Evolutionary conservation across 768 basidiomycete species (phyloP).

Genomic region (Termitomyces sp.): DNA sequence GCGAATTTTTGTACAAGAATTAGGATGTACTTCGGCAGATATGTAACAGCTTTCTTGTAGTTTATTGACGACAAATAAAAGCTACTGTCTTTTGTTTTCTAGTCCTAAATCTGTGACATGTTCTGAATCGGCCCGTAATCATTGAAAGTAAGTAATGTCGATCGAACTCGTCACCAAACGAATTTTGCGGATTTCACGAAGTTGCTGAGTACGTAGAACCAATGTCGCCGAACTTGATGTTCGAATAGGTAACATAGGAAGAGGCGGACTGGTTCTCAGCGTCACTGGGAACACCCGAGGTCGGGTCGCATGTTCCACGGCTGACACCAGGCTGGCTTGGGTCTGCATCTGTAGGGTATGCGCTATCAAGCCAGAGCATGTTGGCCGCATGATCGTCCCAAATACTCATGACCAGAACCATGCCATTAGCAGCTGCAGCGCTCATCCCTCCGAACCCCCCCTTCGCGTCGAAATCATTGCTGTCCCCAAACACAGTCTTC

Average conservation of each 20-base stretch:
- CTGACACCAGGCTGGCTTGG: neutral
- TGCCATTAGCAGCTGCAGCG: slow-evolving; percentile 30
- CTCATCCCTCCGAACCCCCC: slow-evolving; percentile 29
- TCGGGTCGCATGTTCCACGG: neutral
- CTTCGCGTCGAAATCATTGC: neutral
- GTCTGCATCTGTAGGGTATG: slow-evolving; percentile 22
- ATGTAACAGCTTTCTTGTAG: neutral
- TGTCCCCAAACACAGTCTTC: slow-evolving; percentile 34
- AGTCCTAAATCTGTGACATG: neutral
- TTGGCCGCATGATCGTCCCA: slow-evolving; percentile 36
- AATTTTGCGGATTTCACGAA: neutral
- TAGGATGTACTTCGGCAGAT: neutral
- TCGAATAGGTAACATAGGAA: neutral
- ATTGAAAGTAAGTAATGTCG: neutral
- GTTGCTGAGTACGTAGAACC: neutral
- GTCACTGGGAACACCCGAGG: neutral
- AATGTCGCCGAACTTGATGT: neutral
- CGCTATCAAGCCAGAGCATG: slow-evolving; percentile 23
- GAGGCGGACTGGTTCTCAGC: neutral
- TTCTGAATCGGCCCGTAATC: neutral
- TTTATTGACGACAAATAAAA: neutral
- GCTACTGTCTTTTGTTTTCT: neutral
- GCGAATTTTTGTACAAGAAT: neutral
- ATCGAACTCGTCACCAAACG: too few relatives aligned
- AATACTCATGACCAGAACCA: slow-evolving; percentile 36